phyloP scores from a whole-genome alignment of 352 stramenopile species.

The Globisporangium paroecandrum region DNA sequence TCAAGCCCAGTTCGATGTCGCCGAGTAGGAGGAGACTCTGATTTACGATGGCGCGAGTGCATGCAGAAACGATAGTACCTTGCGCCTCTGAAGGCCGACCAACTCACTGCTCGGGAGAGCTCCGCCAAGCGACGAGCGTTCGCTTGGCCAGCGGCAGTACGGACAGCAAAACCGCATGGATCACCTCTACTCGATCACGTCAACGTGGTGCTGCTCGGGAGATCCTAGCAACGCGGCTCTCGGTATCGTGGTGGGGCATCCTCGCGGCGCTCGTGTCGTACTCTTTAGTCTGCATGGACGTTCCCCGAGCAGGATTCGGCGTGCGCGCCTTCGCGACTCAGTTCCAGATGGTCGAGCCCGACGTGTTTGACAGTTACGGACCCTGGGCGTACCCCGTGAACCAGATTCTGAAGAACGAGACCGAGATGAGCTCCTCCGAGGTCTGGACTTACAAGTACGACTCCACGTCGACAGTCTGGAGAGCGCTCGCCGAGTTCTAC shows the following conservation, averaged over 20 bases:
- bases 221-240: background rate
- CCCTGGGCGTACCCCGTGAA: background rate
- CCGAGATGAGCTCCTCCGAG: no score
- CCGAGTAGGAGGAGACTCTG: no score
- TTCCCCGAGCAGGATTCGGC: background rate
- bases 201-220: background rate
- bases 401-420: no score
- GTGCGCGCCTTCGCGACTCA: background rate
- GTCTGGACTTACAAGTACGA: no score
- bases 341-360: background rate
- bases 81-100: no score
- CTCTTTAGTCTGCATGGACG: background rate
- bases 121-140: background rate
- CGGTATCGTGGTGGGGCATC: background rate
- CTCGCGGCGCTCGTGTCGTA: background rate
- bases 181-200: background rate
- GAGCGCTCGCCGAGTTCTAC: no score
- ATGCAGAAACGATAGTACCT: no score
- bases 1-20: no score
- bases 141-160: background rate
- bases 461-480: no score
- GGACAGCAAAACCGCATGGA: background rate
- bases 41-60: no score
- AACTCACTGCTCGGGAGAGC: background rate
- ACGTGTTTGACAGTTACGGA: background rate